Evolutionary conservation across 768 basidiomycete species (phyloP).

Genomic region (Mycena belliarum): DNA sequence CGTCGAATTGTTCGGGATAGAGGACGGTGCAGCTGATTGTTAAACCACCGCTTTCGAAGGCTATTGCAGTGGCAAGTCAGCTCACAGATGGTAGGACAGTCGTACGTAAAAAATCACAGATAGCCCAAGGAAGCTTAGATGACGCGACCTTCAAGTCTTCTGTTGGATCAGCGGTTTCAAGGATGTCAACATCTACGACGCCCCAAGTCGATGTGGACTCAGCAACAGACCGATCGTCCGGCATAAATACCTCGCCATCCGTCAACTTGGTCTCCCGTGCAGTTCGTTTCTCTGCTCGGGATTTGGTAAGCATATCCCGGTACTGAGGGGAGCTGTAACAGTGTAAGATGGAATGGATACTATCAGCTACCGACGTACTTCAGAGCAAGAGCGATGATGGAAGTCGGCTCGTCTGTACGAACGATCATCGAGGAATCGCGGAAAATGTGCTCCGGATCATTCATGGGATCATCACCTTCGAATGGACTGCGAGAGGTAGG

Average conservation of each 20-base stretch:
- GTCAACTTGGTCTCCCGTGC: constrained; percentile 56
- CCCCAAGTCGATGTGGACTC: constrained; percentile 93
- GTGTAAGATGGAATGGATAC: constrained; percentile 11
- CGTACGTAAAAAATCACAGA: constrained; percentile 52
- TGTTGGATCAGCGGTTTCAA: constrained; percentile 66
- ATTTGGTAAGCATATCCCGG: constrained; percentile 75
- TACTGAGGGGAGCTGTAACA: constrained; percentile 72
- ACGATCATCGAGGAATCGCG: constrained; percentile 93
- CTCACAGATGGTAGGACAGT: constrained; percentile 6
- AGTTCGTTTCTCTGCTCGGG: constrained; percentile 74
- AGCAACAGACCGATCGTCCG: constrained; percentile 79
- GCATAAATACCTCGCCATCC: constrained; percentile 89
- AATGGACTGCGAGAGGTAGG: constrained; percentile 52
- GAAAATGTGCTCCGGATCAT: constrained; percentile 91
- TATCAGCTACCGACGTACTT: constrained; percentile 68
- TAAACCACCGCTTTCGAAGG: constrained; percentile 86
- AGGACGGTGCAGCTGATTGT: constrained; percentile 93
- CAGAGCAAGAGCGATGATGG: constrained; percentile 93
- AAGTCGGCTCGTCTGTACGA: constrained; percentile 95
- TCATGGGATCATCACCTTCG: constrained; percentile 66
- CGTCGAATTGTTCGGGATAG: constrained; percentile 97
- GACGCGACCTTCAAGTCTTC: constrained; percentile 77
- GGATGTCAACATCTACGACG: constrained; percentile 79
- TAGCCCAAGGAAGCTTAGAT: constrained; percentile 79
- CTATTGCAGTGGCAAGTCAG: constrained; percentile 39